phyloP scores from a whole-genome alignment of 305 asterid species.

The Ilex paraguariensis region DNA sequence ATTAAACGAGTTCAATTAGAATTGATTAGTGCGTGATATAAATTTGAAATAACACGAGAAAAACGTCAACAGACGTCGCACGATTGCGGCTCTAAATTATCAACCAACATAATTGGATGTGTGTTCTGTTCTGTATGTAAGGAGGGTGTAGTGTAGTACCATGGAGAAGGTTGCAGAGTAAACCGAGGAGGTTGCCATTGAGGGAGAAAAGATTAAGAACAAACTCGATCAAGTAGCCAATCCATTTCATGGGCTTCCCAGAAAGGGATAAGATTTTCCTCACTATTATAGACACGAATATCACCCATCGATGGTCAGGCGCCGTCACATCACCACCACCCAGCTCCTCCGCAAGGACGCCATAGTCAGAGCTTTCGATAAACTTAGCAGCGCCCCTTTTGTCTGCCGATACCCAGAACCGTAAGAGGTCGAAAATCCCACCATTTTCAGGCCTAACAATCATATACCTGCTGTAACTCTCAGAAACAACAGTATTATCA shows the following conservation, averaged over 20 bases:
- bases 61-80: no score
- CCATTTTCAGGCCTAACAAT: constrained; percentile 60
- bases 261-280: constrained; percentile 55
- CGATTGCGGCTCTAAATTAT: no score
- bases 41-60: no score
- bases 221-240: constrained; percentile 65
- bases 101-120: no score
- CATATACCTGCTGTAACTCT: constrained; percentile 30
- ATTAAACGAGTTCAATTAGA: no score
- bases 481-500: neutral
- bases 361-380: constrained; percentile 35
- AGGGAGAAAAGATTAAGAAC: constrained; percentile 69
- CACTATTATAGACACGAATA: constrained; percentile 55
- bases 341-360: constrained; percentile 15
- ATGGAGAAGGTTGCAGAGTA: constrained; percentile 36
- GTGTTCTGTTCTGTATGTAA: no score
- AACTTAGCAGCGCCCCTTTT: constrained; percentile 45
- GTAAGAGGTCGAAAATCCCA: constrained; percentile 56
- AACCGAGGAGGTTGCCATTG: constrained; percentile 58
- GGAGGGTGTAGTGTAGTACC: constrained; percentile 31
- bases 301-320: constrained; percentile 73
- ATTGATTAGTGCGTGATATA: no score
- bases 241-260: constrained; percentile 81
- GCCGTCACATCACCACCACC: constrained; percentile 22
- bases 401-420: constrained; percentile 42